A percentile compares a stretch with the other conserved stretches of the same genome.
phyloP scores from a whole-genome alignment of 2,329 filamentous ascomycete species.

The Arthroderma uncinatum region DNA sequence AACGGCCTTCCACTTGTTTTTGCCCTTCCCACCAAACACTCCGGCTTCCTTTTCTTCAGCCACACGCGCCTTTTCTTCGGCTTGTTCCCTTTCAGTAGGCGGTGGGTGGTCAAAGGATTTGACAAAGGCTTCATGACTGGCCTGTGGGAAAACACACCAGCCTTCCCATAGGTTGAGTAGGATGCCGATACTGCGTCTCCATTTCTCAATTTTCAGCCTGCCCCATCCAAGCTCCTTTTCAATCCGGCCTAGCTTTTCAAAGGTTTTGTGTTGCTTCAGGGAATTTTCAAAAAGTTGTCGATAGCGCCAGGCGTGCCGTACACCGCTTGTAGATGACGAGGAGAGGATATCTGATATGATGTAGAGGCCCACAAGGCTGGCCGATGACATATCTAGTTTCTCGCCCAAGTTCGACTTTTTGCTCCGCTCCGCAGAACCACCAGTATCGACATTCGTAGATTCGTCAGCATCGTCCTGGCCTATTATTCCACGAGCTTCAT shows the following conservation, averaged over 20 bases:
- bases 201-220: slow-evolving; percentile 68
- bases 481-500: slow-evolving; percentile 16
- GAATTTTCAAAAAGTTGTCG: slow-evolving; percentile 66
- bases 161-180: slow-evolving; percentile 59
- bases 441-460: slow-evolving; percentile 22
- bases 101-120: slow-evolving; percentile 62
- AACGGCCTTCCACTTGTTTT: slow-evolving; percentile 38
- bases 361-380: slow-evolving; percentile 72
- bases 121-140: slow-evolving; percentile 60
- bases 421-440: slow-evolving; percentile 22
- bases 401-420: slow-evolving; percentile 32
- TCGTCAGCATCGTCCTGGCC: slow-evolving; percentile 26
- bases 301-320: slow-evolving; percentile 79
- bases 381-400: slow-evolving; percentile 55
- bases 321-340: slow-evolving; percentile 61
- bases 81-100: slow-evolving; percentile 37
- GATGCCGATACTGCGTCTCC: slow-evolving; percentile 62
- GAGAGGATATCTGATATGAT: slow-evolving; percentile 70
- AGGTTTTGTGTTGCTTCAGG: slow-evolving; percentile 56
- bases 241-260: slow-evolving; percentile 63
- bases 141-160: slow-evolving; percentile 58
- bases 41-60: slow-evolving; percentile 30
- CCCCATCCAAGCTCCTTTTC: slow-evolving; percentile 68
- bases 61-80: slow-evolving; percentile 34
- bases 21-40: slow-evolving; percentile 29